Evolutionary conservation across 768 basidiomycete species (phyloP), one percentile per base, ranked within the genome.

Genomic region (Lentinula detonsa): DNA sequence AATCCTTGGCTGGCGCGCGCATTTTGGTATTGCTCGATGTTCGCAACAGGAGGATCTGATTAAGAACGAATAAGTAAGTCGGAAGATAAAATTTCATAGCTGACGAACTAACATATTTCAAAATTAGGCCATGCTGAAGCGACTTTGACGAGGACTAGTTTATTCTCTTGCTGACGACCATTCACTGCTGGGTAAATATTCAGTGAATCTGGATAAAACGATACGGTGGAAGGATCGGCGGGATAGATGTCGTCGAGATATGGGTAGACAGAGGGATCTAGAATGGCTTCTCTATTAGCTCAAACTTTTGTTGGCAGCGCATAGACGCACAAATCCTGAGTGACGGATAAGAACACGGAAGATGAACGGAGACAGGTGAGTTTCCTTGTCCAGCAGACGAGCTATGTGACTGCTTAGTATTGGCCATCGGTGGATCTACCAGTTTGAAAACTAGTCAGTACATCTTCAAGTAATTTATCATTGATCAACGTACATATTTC

Each of bases 241-340:
- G 75, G 76, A 50, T 78, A 75, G 45, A 74, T 64, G n/a, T 51
- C 34, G 33, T 73, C 69, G 53, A 75, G 73, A 63, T 68, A 57
- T 61, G 68, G 71, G 62, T 74, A 74, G 5, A 68, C 65, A 45
- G 69, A 55, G 23, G 69, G 69, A 64, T 71, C 72, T 73, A 28
- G 16, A 3, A 51, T 2, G 13, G 6, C 5, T 18, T 0, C n/a
- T 6, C 6, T 34, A 15, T 33, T 35, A 51, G 28, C 46, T 23
- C 46, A 48, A 21, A n/a, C 46, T 48, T 48, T 48, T 48, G 1
- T 9, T 18, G 43, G 21, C 21, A 23, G 21, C 10, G 21, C 11
- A 48, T n/a, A 3, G 11, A 48, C 46, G 18, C 46, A 48, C 46
- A 48, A 21, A 48, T 8, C 21, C 46, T 48, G 18, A 48, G 21